These are phyloP conservation scores for Gyromitra esculenta DNA, from an alignment of 2,329 filamentous ascomycete genomes.

Conservation along the genomic window DNA sequence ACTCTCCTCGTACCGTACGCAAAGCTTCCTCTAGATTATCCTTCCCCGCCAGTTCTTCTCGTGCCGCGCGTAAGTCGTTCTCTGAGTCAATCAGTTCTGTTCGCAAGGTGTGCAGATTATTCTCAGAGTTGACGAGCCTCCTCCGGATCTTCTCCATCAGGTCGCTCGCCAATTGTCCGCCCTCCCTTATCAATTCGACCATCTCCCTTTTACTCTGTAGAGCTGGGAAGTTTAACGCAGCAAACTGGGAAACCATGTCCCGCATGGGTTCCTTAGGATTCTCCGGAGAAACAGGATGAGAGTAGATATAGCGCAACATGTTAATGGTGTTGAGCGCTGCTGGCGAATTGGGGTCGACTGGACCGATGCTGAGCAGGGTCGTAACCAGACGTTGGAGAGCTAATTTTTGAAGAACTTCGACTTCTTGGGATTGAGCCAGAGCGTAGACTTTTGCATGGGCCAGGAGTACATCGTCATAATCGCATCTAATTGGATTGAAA, in stretches of 20 bases:
- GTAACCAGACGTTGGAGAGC: slow-evolving; percentile 3
- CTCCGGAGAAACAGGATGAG: neutral
- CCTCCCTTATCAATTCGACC: neutral
- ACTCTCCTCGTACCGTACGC: neutral
- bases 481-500: neutral
- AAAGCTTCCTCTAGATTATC: neutral
- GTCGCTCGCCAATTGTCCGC: slow-evolving; percentile 6
- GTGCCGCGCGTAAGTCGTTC: neutral
- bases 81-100: too few relatives aligned
- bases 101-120: neutral
- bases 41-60: neutral
- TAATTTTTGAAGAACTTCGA: neutral
- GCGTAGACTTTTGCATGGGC: slow-evolving; percentile 29
- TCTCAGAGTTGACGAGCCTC: slow-evolving; percentile 4
- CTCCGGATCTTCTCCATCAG: slow-evolving; percentile 12
- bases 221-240: slow-evolving; percentile 9
- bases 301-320: slow-evolving; percentile 27
- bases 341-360: neutral
- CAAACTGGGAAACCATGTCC: slow-evolving; percentile 3
- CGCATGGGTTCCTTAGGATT: slow-evolving; percentile 6
- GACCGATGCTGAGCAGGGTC: neutral
- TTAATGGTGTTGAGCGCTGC: neutral
- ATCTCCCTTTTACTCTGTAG: neutral
- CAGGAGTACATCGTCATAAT: slow-evolving; percentile 4
- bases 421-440: slow-evolving; percentile 14